Evolutionary conservation across 176 grass and related monocot species (phyloP).

Genomic region (Dactylis glomerata): DNA sequence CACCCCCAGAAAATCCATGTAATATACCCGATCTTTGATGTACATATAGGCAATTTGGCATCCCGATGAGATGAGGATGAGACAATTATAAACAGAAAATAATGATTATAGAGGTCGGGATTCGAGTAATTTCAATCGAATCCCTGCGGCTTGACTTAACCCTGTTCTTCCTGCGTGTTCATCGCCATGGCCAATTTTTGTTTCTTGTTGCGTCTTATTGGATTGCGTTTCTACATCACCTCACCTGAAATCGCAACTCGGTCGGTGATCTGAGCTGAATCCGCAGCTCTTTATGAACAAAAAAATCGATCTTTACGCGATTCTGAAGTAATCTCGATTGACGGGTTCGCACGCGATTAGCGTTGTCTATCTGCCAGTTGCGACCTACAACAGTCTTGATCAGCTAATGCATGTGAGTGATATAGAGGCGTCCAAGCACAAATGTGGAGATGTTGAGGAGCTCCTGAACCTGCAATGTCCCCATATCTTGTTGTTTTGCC

Average conservation of each 20-base stretch:
- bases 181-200: background rate
- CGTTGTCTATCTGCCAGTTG: background rate
- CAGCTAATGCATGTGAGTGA: background rate
- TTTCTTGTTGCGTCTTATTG: background rate
- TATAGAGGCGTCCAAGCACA: background rate
- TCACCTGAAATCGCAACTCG: too few species aligned
- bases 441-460: background rate
- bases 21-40: conserved; percentile 23
- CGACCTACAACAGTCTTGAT: too few species aligned
- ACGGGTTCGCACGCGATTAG: background rate
- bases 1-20: background rate
- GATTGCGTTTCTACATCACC: too few species aligned
- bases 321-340: background rate
- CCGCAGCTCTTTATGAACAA: too few species aligned
- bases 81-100: background rate
- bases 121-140: background rate
- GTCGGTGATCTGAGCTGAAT: background rate
- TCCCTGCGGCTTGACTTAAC: too few species aligned
- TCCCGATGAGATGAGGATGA: background rate
- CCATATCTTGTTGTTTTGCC: background rate
- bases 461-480: background rate
- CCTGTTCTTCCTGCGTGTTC: background rate
- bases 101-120: background rate
- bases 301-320: too few species aligned
- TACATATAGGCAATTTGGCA: conserved; percentile 26